A percentile compares a stretch with the other conserved stretches of the same genome.
Evolutionary conservation across 345 rosid species (phyloP).

Genomic region (Euphorbia pulcherrima): DNA sequence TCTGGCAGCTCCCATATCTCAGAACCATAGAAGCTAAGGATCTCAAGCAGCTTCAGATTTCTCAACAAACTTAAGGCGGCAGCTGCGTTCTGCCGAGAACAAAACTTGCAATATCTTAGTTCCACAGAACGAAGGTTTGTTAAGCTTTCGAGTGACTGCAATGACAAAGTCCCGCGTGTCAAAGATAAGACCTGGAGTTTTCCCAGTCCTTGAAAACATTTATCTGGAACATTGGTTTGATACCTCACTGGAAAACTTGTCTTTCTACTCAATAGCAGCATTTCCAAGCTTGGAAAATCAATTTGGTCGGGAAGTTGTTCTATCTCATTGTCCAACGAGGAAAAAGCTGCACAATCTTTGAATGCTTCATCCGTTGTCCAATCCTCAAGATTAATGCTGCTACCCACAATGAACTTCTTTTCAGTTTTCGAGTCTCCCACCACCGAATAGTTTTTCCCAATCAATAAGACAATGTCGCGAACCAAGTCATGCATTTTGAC

Average conservation of each 20-base stretch:
- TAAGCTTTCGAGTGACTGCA: neutral
- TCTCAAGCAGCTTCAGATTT: neutral
- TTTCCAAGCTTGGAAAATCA: neutral
- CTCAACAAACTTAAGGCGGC: neutral
- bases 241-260: neutral
- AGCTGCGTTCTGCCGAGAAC: neutral
- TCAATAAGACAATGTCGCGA: constrained; percentile 12
- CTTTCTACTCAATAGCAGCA: neutral
- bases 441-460: constrained; percentile 1
- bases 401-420: neutral
- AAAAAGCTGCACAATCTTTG: neutral
- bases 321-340: constrained; percentile 1
- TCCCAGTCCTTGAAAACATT: constrained; percentile 1
- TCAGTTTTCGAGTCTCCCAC: neutral
- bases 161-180: neutral
- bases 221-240: neutral
- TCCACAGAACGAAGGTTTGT: neutral
- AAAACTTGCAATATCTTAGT: neutral
- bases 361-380: neutral
- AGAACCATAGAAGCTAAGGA: neutral
- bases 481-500: constrained; percentile 20
- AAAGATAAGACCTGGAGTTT: constrained; percentile 3
- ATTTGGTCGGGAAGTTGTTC: neutral
- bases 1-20: neutral
- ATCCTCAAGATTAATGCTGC: neutral